phyloP scores from a whole-genome alignment of 2,329 filamentous ascomycete species.

The Coniochaeta prunicola region DNA sequence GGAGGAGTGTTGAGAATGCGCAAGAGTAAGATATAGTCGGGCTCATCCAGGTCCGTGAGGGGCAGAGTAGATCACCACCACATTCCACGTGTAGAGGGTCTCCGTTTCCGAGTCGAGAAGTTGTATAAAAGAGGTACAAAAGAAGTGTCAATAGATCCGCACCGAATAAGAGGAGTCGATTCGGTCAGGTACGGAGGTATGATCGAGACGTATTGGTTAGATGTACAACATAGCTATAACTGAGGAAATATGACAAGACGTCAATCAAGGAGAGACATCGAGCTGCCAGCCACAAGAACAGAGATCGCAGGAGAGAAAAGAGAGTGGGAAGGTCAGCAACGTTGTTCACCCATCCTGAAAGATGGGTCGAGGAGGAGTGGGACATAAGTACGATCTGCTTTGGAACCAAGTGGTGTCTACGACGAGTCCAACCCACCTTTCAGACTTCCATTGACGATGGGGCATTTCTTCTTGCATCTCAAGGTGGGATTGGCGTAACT shows the following conservation, averaged over 20 bases:
- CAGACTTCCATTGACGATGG: background rate
- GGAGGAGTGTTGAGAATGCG: background rate
- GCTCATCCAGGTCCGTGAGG: background rate
- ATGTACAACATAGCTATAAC: background rate
- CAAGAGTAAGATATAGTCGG: background rate
- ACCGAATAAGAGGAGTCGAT: background rate
- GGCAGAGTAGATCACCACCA: background rate
- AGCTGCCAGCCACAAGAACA: background rate
- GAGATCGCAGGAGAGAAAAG: background rate
- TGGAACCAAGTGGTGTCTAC: background rate
- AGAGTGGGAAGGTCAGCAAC: background rate
- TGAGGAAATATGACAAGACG: background rate
- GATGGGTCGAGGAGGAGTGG: background rate
- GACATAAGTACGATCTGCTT: background rate
- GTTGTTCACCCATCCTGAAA: background rate
- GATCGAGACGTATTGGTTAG: background rate
- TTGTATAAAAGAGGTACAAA: background rate
- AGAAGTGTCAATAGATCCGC: background rate
- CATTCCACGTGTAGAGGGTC: background rate
- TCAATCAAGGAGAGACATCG: constrained; percentile 2
- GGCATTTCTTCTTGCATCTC: background rate
- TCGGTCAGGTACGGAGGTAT: background rate
- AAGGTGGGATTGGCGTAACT: background rate
- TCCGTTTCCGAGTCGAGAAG: background rate
- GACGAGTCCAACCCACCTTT: background rate